Percentiles rank a stretch among this genome's conserved stretches.
Evolutionary conservation across 495 filamentous ascomycete species (phyloP).

Genomic region (Hypoxylon rickii): DNA sequence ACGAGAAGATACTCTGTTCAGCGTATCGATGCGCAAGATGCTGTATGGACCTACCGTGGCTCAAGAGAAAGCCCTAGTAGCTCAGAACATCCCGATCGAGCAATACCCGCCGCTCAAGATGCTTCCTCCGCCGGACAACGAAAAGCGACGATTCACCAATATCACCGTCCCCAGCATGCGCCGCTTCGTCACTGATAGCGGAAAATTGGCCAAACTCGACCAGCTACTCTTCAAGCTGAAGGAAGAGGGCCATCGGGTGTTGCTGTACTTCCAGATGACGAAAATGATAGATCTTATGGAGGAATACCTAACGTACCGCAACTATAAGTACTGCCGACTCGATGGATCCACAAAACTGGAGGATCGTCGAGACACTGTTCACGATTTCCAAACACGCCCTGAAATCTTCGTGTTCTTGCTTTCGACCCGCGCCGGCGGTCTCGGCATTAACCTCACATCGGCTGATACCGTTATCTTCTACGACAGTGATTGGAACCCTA

Average conservation of each 20-base stretch:
- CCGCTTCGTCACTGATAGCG: slow-evolving; percentile 96
- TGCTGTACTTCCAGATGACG: slow-evolving; percentile 99
- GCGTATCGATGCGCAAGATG: slow-evolving; percentile 69
- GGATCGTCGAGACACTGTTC: slow-evolving; percentile 93
- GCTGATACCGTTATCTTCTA: slow-evolving; percentile 98
- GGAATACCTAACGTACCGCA: slow-evolving; percentile 96
- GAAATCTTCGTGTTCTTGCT: slow-evolving; percentile 97
- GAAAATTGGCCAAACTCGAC: slow-evolving; percentile 93
- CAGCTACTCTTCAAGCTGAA: slow-evolving; percentile 85
- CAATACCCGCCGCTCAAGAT: slow-evolving; percentile 66
- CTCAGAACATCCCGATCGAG: slow-evolving; percentile 65
- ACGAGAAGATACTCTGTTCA: slow-evolving; percentile 79
- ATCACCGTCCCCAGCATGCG: slow-evolving; percentile 97
- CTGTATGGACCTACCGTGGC: slow-evolving; percentile 68
- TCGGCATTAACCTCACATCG: slow-evolving; percentile 95
- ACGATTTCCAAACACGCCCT: slow-evolving; percentile 90
- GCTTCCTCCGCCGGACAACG: slow-evolving; percentile 75
- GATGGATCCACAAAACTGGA: slow-evolving; percentile 99
- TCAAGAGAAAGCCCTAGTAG: slow-evolving; percentile 75
- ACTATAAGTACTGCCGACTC: slow-evolving; percentile 96
- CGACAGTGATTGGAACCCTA: slow-evolving; percentile 99
- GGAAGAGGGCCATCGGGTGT: slow-evolving; percentile 87
- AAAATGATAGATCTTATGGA: slow-evolving; percentile 99
- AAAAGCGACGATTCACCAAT: slow-evolving; percentile 81
- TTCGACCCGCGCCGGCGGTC: slow-evolving; percentile 92